These are phyloP conservation scores for Coprinellus micaceus DNA, from an alignment of 768 basidiomycete species.

Conservation along the genomic window DNA sequence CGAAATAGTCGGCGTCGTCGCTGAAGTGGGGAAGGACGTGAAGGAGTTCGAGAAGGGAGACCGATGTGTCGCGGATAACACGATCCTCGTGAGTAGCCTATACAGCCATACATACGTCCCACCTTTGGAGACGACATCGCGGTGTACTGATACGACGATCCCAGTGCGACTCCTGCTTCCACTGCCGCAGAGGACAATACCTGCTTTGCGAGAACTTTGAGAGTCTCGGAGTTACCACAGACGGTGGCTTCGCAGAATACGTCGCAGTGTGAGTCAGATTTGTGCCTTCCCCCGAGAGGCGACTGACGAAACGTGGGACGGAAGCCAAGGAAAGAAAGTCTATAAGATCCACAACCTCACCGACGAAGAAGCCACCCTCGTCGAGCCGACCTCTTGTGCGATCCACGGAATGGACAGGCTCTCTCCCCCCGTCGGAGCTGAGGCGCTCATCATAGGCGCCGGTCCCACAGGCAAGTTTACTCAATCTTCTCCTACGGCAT, in stretches of 20 bases:
- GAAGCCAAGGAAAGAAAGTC: constrained; percentile 61
- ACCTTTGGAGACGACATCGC: no score
- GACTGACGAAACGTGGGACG: no score
- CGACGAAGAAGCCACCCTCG: constrained; percentile 82
- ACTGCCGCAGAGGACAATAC: constrained; percentile 79
- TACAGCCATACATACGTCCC: constrained; percentile 7
- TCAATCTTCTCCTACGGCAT: neutral
- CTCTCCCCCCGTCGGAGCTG: constrained; percentile 74
- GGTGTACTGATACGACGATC: neutral
- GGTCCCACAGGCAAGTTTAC: constrained; percentile 58
- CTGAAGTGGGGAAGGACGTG: constrained; percentile 77
- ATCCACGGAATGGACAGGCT: constrained; percentile 91
- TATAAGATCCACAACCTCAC: constrained; percentile 87
- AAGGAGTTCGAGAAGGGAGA: constrained; percentile 74
- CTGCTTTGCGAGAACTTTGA: constrained; percentile 84
- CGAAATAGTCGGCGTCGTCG: constrained; percentile 61
- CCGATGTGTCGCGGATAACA: constrained; percentile 79
- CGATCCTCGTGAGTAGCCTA: constrained; percentile 40
- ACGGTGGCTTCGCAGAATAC: constrained; percentile 90
- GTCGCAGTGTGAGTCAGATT: constrained; percentile 63
- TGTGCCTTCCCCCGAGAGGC: neutral
- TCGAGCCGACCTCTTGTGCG: constrained; percentile 89
- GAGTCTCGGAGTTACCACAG: constrained; percentile 72
- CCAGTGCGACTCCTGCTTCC: constrained; percentile 83
- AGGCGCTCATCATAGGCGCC: constrained; percentile 84